Evolutionary conservation across 768 basidiomycete species (phyloP).

Genomic region (Boletus rufocinnamomeus): DNA sequence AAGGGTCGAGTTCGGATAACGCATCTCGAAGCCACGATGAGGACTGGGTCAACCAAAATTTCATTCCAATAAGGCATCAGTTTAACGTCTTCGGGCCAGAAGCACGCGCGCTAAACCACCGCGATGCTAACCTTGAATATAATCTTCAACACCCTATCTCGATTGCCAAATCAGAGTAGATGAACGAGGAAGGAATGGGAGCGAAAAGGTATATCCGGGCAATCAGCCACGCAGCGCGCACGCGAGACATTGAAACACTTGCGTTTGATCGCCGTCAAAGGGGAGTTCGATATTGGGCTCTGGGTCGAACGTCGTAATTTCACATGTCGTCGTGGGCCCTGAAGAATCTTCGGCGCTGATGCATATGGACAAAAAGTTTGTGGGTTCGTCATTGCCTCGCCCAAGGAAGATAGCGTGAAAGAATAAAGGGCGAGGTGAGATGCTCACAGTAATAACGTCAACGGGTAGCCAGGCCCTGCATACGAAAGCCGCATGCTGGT

Average conservation of each 20-base stretch:
- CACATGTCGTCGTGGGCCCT: constrained; percentile 85
- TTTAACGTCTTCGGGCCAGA: background rate
- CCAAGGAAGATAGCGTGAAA: background rate
- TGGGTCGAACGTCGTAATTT: constrained; percentile 82
- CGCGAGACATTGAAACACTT: constrained; percentile 14
- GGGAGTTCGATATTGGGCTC: constrained; percentile 80
- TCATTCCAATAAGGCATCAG: background rate
- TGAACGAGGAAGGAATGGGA: background rate
- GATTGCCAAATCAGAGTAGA: background rate
- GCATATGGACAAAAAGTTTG: background rate
- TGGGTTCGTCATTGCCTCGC: constrained; percentile 6
- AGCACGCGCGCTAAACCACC: background rate
- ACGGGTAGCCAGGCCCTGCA: constrained; percentile 71
- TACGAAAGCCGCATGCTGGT: constrained; percentile 90
- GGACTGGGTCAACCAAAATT: constrained; percentile 30
- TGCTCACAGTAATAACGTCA: constrained; percentile 77
- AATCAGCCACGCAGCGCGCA: constrained; percentile 12
- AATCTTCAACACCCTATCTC: constrained; percentile 66
- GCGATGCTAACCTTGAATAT: constrained; percentile 70
- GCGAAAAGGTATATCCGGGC: background rate
- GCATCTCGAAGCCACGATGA: constrained; percentile 96
- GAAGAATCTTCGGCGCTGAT: constrained; percentile 71
- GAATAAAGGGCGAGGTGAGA: background rate
- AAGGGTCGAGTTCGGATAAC: constrained; percentile 86
- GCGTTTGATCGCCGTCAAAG: constrained; percentile 71